Evolutionary conservation across 345 rosid genomes (phyloP), one percentile per base, ranked within the genome.

Genomic region (Rhizophora apiculata): DNA sequence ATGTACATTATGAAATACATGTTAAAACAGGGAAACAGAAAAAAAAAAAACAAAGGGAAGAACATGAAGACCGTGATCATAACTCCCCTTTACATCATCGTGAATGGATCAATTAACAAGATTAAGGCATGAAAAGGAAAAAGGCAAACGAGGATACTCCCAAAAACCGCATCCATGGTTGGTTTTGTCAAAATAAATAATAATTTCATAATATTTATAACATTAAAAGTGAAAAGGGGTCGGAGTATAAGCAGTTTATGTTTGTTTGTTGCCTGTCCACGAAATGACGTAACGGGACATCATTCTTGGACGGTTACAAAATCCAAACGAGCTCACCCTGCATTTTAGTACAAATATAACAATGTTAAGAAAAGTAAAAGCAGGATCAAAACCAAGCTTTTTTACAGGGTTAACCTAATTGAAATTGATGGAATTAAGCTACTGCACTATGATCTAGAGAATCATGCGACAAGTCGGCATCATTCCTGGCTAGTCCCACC

Each of bases 81-180:
- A 63, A 36, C 60, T 56, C 73, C 73, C 69, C 80, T 64, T 64
- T 62, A 63, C 79, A 67, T 22, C 79, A 64, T 68, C 84, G 64
- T 7, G 74, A 79, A 64, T 60, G 56, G 74, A 73, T 68, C 63
- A 71, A 68, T 59, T 72, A 56, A 53, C 55, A 46, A 30, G 59
- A 62, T 55, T 56, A 29, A 34, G 22, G 63, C 32, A 31, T 27
- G 7, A 62, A 37, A 61, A 64, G 15, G 68, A 5, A 13, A 70
- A 75, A 72, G 67, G 68, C 74, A 69, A 76, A 61, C 78, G 67
- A 87, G 91, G 87, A 87, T 78, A 82, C 87, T 79, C 87, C 82
- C 75, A 81, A 85, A 85, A 85, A 78, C 74, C 80, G 89, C 87
- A 85, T 84, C 91, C 88, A 71, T 74, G 73, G 72, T 67, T 76